Evolutionary conservation across 2,329 filamentous ascomycete species (phyloP), one percentile per base, ranked within the genome.

Genomic region (Epichloe bromicola): DNA sequence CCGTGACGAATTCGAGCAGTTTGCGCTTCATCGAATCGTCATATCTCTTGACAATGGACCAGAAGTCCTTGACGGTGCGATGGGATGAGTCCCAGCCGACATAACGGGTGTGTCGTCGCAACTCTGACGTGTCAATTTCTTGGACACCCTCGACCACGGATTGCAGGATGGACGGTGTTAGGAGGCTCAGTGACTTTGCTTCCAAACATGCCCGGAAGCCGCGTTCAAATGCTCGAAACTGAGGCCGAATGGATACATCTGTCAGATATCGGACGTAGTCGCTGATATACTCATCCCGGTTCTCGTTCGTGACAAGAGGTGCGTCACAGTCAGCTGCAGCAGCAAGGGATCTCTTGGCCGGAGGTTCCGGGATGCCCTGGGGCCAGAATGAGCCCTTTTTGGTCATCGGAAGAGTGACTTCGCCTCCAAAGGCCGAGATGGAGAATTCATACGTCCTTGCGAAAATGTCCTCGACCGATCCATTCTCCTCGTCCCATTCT

Each of bases 1-100:
- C 91, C 14, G 93, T 98, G 33, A 98, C 90, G 61, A 98, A 98
- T 64, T 96, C 89, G 34, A 98, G 74, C 36, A 98, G 70, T 59
- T 80, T 81, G 49, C 82, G 78, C 66, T 85, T 85, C 73, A 90
- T 85, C 43, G 77, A 73, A 15, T 83, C 74, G 53, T 80, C 75
- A 61, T 79, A 93, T 37, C 64, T 67, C 56, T 77, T 77, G 1
- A 95, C 85, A 7, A 96, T 76, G 12, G 74, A 74, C 93, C 93
- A 98, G 64, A 98, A 97, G 58, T 86, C 80, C 23, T 73, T 71
- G 41, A 98, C 81, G 1, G 84, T 80, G 14, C 73, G 79, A 57
- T 93, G 83, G 0, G 72, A 73, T 0, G 80, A 71, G 44, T 83
- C 78, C 74, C 88, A 97, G 14, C 86, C 87, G 44, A 93, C 86